These are phyloP conservation scores for Sclerotinia borealis DNA, from an alignment of 2,329 filamentous ascomycete genomes.

Conservation along the genomic window DNA sequence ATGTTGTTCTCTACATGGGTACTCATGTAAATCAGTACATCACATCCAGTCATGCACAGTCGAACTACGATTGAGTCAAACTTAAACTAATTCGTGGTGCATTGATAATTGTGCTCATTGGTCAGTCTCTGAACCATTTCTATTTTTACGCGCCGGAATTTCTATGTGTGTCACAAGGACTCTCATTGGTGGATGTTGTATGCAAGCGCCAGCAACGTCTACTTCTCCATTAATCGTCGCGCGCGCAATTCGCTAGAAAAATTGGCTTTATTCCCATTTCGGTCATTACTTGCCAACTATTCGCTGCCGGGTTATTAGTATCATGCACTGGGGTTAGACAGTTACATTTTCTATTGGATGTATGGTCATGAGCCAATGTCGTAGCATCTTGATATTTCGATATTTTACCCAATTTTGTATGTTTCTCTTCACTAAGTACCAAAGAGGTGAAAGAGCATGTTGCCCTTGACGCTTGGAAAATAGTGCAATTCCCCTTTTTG, in stretches of 20 bases:
- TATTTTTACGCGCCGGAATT: slow-evolving; percentile 13
- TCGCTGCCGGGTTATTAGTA: neutral
- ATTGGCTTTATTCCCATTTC: neutral
- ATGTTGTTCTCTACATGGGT: neutral
- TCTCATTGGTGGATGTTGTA: slow-evolving; percentile 8
- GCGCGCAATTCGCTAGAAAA: slow-evolving; percentile 9
- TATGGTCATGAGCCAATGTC: neutral
- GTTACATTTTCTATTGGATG: slow-evolving; percentile 1
- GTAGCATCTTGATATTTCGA: slow-evolving; percentile 3
- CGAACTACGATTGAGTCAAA: neutral
- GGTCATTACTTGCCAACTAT: neutral
- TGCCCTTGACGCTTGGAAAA: slow-evolving; percentile 7
- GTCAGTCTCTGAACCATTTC: neutral
- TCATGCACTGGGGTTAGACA: slow-evolving; percentile 1
- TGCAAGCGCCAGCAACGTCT: slow-evolving; percentile 6
- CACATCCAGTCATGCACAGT: slow-evolving; percentile 11
- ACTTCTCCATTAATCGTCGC: slow-evolving; percentile 4
- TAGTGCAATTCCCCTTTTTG: neutral
- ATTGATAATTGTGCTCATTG: neutral
- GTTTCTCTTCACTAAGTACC: neutral
- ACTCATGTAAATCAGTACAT: slow-evolving; percentile 3
- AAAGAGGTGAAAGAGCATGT: no score
- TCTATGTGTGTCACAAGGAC: neutral
- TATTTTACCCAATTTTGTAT: neutral
- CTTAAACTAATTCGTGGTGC: neutral